Evolutionary conservation across 106 monocot species (phyloP), one percentile per base, ranked within the genome.

Genomic region (Narthecium ossifragum): DNA sequence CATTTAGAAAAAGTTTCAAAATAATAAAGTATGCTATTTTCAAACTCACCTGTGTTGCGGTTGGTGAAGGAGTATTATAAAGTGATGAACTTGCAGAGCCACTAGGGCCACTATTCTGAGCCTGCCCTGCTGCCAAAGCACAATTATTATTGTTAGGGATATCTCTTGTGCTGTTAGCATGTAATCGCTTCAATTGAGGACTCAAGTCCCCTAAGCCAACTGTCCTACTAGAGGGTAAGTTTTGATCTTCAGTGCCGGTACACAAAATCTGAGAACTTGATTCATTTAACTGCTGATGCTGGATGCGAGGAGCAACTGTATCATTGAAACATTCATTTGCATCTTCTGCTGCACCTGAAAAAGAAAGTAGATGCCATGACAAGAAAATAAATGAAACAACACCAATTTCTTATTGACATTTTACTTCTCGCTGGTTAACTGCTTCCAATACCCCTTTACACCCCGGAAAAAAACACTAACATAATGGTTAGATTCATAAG

Each of bases 1-100:
- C n/a, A n/a, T n/a, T n/a, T n/a, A n/a, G n/a, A n/a, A n/a, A n/a
- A n/a, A n/a, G n/a, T n/a, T n/a, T n/a, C n/a, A n/a, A n/a, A n/a
- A n/a, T n/a, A n/a, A n/a, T n/a, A n/a, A n/a, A n/a, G n/a, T n/a
- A n/a, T n/a, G n/a, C n/a, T n/a, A 49, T 23, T 12, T 49, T 32
- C 8, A 30, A n/a, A 61, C 28, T 29, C 43, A 96, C 94, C 83
- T 90, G 96, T 46, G 70, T 49, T 51, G 37, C 53, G 6, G 70
- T 73, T 45, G 96, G 90, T 21, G 88, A 88, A 63, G 96, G 96
- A 53, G 90, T 96, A 63, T 73, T 78, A 63, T 73, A 96, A 20
- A 78, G 70, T 55, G 90, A 63, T 18, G 71, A 53, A 69, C 61
- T 71, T 43, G 70, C 73, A 40, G 72, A n/a, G 30, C 57, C 34